Conservation (phyloP, 2,329 filamentous ascomycete genomes). For the Aspergillus fumigatiaffinis region DNA sequence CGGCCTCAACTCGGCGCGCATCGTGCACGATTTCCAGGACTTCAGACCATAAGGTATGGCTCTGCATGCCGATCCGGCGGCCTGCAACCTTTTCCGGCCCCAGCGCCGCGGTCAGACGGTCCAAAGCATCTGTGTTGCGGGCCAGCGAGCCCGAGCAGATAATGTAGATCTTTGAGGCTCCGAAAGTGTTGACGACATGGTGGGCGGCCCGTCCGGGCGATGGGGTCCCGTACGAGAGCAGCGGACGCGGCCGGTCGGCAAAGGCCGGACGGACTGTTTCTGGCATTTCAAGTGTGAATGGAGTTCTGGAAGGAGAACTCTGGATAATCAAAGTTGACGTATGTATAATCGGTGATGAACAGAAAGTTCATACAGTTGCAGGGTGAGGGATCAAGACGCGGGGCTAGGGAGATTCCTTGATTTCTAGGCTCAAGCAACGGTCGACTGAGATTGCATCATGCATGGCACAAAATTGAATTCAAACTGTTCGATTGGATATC, state of each 20-base stretch:
- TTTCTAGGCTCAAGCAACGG: neutral
- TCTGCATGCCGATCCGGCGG: constrained; percentile 48
- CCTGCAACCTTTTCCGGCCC: constrained; percentile 40
- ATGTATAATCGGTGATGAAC: neutral
- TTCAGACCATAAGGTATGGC: constrained; percentile 54
- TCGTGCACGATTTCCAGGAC: constrained; percentile 48
- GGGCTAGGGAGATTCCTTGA: neutral
- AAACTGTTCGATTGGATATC: neutral
- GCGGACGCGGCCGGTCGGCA: constrained; percentile 32
- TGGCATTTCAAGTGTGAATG: constrained; percentile 13
- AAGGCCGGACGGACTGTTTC: constrained; percentile 39
- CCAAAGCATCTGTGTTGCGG: constrained; percentile 44
- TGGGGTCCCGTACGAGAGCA: constrained; percentile 47
- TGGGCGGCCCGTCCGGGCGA: constrained; percentile 44
- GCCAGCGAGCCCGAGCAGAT: constrained; percentile 50
- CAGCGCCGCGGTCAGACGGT: constrained; percentile 40
- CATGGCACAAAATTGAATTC: neutral
- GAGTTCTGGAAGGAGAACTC: neutral
- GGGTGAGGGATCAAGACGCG: neutral
- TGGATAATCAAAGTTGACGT: neutral
- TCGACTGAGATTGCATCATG: neutral
- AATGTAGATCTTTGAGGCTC: constrained; percentile 48
- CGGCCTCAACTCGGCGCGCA: constrained; percentile 34
- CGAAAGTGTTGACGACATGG: constrained; percentile 45
- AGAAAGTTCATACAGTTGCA: neutral